These are phyloP conservation scores for Colletotrichum noveboracense DNA, from an alignment of 2,329 filamentous ascomycete genomes.

Conservation along the genomic window DNA sequence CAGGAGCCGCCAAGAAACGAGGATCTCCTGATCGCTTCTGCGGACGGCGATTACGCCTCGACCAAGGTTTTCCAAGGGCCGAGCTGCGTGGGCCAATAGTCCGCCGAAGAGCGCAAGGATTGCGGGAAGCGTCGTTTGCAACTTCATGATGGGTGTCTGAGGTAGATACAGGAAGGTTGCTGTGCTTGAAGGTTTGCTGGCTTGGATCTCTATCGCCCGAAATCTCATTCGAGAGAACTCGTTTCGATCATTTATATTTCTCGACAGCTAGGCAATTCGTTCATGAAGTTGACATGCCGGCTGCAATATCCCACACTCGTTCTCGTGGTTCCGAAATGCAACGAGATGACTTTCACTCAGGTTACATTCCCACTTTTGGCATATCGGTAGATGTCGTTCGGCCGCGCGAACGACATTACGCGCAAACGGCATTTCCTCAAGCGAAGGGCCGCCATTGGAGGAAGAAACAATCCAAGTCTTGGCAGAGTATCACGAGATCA, in stretches of 20 bases:
- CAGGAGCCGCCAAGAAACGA: conserved; percentile 25
- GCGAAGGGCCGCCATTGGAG: neutral
- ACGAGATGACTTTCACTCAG: neutral
- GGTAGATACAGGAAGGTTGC: neutral
- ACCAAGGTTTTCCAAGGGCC: conserved; percentile 24
- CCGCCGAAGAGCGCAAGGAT: neutral
- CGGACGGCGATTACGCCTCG: conserved; percentile 27
- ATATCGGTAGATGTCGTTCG: neutral
- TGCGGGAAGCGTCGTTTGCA: accelerated
- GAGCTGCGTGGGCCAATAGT: neutral
- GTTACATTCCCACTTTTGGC: neutral
- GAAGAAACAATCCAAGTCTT: neutral
- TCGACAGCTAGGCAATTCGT: neutral
- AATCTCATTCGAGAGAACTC: accelerated
- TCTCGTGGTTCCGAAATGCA: too few relatives aligned
- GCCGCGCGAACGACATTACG: neutral
- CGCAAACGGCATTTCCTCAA: neutral
- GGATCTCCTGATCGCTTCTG: conserved; percentile 15
- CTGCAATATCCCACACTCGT: neutral
- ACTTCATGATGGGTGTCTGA: neutral
- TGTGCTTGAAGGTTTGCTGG: accelerated
- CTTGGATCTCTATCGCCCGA: accelerated
- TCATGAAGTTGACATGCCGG: neutral
- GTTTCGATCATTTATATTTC: neutral
- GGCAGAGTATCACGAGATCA: neutral